Evolutionary conservation across 2,329 filamentous ascomycete species (phyloP), one percentile per base, ranked within the genome.

Genomic region (Mycocentrospora acerina): DNA sequence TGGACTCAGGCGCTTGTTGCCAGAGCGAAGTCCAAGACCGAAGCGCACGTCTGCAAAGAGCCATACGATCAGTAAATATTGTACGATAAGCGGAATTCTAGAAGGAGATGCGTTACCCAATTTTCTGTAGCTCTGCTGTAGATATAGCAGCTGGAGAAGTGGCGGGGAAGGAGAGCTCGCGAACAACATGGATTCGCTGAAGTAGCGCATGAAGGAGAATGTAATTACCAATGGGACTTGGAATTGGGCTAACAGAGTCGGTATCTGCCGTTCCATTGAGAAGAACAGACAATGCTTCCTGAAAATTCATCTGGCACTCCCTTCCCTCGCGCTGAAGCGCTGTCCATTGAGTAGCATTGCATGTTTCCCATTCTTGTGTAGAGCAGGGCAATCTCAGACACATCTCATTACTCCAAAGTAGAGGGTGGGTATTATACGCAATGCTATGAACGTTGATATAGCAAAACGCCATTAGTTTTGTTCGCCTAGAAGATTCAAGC

Each of bases 1-100:
- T 64, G 0, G 60, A 65, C 39, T 67, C 62, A 1, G 63, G 60
- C 2, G 61, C 59, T 22, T 61, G 60, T 35, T 62, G 60, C 61
- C 62, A 66, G 5, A 62, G 43, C 1, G 57, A 59, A 7, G 63
- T 65, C 63, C 64, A 68, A 7, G 52, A 57, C 13, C 56, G 59
- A 12, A 67, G 57, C 2, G 62, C 55, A 12, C 55, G 54, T 14
- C 54, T 51, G n/a, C 7, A 12, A 4, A 12, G 6, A n/a, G 19
- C n/a, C 9, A 22, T 22, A 22, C 5, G 19, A 22, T 22, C 19
- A 22, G 19, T 22, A 6, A 22, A 6, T 22, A 36, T 4, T 24
- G 9, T 5, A 13, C 24, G 15, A 4, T 15, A 18, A 24, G 19
- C 22, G 29, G 3, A 29, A 13, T 3, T 22, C n/a, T n/a, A n/a